Conservation (phyloP, 805 yeast species). For the Teunomyces barrocoloradensis region DNA sequence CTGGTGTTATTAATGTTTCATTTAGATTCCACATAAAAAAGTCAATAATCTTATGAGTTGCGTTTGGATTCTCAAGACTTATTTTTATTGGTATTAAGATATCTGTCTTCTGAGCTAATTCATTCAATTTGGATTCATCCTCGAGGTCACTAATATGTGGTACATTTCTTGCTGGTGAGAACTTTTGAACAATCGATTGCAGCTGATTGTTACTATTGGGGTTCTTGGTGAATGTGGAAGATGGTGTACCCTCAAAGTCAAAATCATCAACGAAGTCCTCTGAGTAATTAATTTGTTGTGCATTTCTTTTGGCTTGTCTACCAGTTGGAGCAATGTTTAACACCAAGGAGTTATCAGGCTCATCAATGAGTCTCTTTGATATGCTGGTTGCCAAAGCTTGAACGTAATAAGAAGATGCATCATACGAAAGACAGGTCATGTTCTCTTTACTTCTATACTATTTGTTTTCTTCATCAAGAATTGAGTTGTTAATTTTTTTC, state of each 20-base stretch:
- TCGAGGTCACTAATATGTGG: constrained; percentile 21
- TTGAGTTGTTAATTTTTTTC: not conserved
- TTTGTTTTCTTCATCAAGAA: not conserved
- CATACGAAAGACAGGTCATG: constrained; percentile 15
- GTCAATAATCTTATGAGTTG: constrained; percentile 51
- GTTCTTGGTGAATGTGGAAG: constrained; percentile 11
- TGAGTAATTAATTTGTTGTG: constrained; percentile 75
- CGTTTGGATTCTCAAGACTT: constrained; percentile 56
- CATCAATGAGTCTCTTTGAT: constrained; percentile 61
- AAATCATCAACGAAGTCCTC: constrained; percentile 27
- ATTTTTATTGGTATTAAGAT: constrained; percentile 65
- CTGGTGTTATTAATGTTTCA: constrained; percentile 67
- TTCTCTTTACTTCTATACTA: not conserved
- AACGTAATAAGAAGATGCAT: constrained; percentile 42
- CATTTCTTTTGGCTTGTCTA: constrained; percentile 70
- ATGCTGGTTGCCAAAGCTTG: constrained; percentile 82
- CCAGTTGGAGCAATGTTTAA: constrained; percentile 68
- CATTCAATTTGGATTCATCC: constrained; percentile 18
- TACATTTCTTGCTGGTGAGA: constrained; percentile 23
- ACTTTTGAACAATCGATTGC: constrained; percentile 28
- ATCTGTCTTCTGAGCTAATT: constrained; percentile 36
- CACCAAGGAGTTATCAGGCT: constrained; percentile 69
- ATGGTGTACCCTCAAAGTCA: constrained; percentile 22
- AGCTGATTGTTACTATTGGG: constrained; percentile 34
- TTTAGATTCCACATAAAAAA: constrained; percentile 72